These are phyloP conservation scores for Candida gigantensis DNA, from an alignment of 1,139 yeast genomes.

Conservation along the genomic window DNA sequence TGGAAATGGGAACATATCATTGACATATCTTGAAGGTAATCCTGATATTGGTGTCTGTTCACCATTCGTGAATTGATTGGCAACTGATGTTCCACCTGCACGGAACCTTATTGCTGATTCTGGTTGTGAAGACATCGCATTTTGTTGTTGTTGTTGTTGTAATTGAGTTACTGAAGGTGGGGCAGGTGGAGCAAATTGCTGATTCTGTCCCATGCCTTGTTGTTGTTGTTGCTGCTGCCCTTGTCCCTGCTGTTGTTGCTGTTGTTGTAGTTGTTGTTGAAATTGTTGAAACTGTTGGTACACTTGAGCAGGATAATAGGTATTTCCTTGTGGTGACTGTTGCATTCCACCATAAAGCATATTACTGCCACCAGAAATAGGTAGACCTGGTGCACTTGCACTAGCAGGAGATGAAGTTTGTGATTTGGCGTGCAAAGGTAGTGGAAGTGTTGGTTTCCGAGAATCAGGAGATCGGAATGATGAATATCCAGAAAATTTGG, in stretches of 20 bases:
- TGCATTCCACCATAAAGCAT: constrained; percentile 7
- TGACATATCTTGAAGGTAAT: constrained; percentile 42
- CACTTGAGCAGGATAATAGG: constrained; percentile 14
- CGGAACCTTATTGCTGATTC: constrained; percentile 13
- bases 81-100: constrained; percentile 7
- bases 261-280: constrained; percentile 10
- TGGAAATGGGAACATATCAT: constrained; percentile 59
- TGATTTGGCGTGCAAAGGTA: constrained; percentile 42
- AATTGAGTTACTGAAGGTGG: too few relatives aligned
- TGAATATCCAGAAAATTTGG: constrained; percentile 24
- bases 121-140: constrained; percentile 10
- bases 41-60: constrained; percentile 55
- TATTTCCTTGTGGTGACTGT: constrained; percentile 8
- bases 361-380: constrained; percentile 14
- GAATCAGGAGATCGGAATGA: constrained; percentile 42
- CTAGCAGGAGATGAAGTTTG: constrained; percentile 48
- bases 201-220: constrained; percentile 16
- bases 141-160: constrained; percentile 10
- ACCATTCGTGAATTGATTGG: constrained; percentile 24
- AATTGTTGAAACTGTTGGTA: constrained; percentile 20
- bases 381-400: constrained; percentile 44
- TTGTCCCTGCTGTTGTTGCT: constrained; percentile 5
- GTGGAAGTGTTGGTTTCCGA: constrained; percentile 40
- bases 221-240: constrained; percentile 12
- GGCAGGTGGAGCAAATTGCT: constrained; percentile 3